Evolutionary conservation across 2,329 filamentous ascomycete genomes (phyloP), one percentile per base, ranked within the genome.

Genomic region (Chalaropsis thielavioides): DNA sequence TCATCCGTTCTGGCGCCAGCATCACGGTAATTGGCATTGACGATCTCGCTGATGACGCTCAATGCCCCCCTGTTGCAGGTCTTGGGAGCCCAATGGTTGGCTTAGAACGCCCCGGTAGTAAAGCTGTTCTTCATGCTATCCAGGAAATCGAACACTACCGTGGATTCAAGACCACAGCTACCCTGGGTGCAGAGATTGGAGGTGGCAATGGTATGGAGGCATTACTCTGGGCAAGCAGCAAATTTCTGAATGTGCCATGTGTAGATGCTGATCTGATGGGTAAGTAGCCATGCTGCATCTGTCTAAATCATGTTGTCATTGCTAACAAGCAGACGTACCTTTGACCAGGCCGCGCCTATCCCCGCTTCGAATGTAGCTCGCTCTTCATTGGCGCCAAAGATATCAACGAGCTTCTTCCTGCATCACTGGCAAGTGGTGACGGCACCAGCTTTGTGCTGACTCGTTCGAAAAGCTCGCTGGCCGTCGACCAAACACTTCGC

Each of bases 151-250:
- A 80, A 60, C n/a, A 44, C 40, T 78, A 80, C 35, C 75, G 79
- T 2, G 35, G 58, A 11, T 67, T 68, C 38, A 66, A 56, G 43
- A 64, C 51, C 10, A 41, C 62, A 17, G 65, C 60, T 19, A 62
- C 38, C n/a, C 54, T 66, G 15, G 65, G 65, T 1, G 67, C 70
- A 1, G 71, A 73, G 66, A 83, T 83, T 51, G 81, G 81, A 0
- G 81, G 81, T 0, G 76, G 76, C 2, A 83, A 83, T 67, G 80
- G 80, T 0, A 71, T 81, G 7, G 74, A 70, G 69, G 75, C 67
- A 35, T 75, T 71, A 72, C 75, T 69, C 71, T 76, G 64, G 72
- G 76, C 64, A 68, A 75, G 67, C 71, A 77, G 71, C 2, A 67
- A 68, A 11, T 71, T 70, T 44, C 76, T 77, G 44, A 71, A 74